These are phyloP conservation scores for Albugo laibachii DNA, from an alignment of 352 stramenopile species.

Conservation along the genomic window DNA sequence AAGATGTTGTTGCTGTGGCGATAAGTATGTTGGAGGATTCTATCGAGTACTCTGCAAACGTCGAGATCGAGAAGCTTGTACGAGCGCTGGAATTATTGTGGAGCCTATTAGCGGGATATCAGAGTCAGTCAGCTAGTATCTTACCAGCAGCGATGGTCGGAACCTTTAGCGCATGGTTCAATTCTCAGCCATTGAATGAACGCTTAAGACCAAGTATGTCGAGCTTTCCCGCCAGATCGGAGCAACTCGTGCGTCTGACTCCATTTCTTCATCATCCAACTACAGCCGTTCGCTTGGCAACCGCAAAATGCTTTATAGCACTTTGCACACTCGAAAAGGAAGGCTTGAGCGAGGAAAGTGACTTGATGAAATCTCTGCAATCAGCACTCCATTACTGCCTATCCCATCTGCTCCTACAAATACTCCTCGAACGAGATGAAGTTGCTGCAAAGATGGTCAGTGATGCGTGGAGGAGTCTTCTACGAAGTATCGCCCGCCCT, in stretches of 20 bases:
- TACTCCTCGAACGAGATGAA: slow-evolving; percentile 24
- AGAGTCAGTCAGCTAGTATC: background rate
- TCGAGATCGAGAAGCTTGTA: slow-evolving; percentile 8
- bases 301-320: slow-evolving; percentile 21
- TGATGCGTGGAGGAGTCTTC: slow-evolving; percentile 16
- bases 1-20: slow-evolving; percentile 47
- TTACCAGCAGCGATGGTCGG: slow-evolving; percentile 6
- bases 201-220: background rate
- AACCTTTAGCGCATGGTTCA: slow-evolving; percentile 10
- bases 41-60: slow-evolving; percentile 10
- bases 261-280: slow-evolving; percentile 27
- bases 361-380: background rate
- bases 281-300: slow-evolving; percentile 17
- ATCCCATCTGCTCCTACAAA: slow-evolving; percentile 37
- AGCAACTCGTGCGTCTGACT: background rate
- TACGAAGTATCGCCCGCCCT: no score
- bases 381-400: slow-evolving; percentile 13
- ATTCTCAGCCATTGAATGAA: background rate
- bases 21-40: slow-evolving; percentile 32
- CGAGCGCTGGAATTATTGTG: slow-evolving; percentile 19
- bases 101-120: slow-evolving; percentile 5
- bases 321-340: slow-evolving; percentile 7
- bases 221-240: background rate
- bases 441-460: slow-evolving; percentile 12
- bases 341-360: no score